Base-by-base conservation (phyloP, 768 basidiomycete genomes). In the Leucocoprinus sp. region DNA sequence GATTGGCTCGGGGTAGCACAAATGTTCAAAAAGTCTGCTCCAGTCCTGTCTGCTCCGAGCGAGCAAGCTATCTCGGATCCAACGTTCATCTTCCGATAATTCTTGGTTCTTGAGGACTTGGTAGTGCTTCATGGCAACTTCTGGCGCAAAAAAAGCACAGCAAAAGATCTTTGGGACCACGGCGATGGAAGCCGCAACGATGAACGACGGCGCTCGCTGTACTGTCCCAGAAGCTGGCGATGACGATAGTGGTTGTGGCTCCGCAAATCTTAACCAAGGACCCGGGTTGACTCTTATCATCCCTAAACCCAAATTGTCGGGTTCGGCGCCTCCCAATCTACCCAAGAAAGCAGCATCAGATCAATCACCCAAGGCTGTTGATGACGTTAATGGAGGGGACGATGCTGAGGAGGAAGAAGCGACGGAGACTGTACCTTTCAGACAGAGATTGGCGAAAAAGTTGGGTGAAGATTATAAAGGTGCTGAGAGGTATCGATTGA, bases 401-500 rank as follows among this genome's bases (percentile, higher is more conserved):
- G 50, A 47, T 26, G 49, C 54, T 23, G 36, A 19, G 2, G 50
- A 40, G 17, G 52, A 52, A 17, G 53, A 52, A 9, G 51, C 54
- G 11, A 50, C 54, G 3, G 51, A 52, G 34, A 52, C 47, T 24
- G 31, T 21, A 8, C 54, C 70, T 36, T 83, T 83, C 62, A 75
- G 87, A 41, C 77, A 85, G 56, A 71, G 80, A 23, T 67, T 96
- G 22, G 68, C 71, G 22, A 70, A 79, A 50, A 64, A 65, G 46
- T 69, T 93, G 24, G 88, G 88, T 1, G 55, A 66, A 3, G 69
- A 81, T 26, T 98, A 93, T 61, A 75, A 80, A 41, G 86, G 88
- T 9, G 78, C 77, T 18, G 95, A 99, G 67, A 79, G 79, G 53
- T 71, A 85, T 62, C 78, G 93, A 39, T 76, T 99, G n/a, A 66